Evolutionary conservation across 1,284 basidiomycete genomes (phyloP).

Genomic region (Mycena sp.): DNA sequence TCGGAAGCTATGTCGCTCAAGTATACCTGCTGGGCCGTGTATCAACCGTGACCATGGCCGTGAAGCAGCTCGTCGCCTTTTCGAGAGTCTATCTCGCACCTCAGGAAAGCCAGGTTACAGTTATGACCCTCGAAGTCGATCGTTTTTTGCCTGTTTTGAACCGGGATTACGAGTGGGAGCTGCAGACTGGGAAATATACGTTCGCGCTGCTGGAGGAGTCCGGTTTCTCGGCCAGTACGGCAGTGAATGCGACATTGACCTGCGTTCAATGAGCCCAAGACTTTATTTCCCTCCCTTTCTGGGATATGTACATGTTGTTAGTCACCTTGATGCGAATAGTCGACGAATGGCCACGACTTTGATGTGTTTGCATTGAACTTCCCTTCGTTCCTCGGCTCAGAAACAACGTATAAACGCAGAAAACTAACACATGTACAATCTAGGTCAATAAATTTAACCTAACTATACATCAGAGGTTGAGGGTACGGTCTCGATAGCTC

Average conservation of each 20-base stretch:
- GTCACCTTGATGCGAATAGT: too few relatives aligned
- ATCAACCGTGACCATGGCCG: slow-evolving; percentile 35
- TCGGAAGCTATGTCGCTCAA: slow-evolving; percentile 41
- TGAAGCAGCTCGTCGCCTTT: slow-evolving; percentile 41
- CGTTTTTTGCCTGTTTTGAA: slow-evolving; percentile 38
- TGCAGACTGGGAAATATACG: slow-evolving; percentile 40
- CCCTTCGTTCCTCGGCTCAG: too few relatives aligned
- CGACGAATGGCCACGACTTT: too few relatives aligned
- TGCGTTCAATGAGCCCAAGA: too few relatives aligned
- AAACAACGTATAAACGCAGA: too few relatives aligned
- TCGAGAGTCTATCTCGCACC: slow-evolving; percentile 36
- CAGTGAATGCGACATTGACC: slow-evolving; percentile 36
- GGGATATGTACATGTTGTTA: too few relatives aligned
- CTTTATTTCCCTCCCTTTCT: too few relatives aligned
- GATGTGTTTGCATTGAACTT: too few relatives aligned
- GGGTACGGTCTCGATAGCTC: too few relatives aligned
- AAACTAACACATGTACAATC: too few relatives aligned
- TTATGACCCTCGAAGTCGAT: slow-evolving; percentile 39
- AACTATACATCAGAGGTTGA: too few relatives aligned
- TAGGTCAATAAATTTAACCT: too few relatives aligned
- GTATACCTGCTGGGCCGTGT: slow-evolving; percentile 39
- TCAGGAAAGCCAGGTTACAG: slow-evolving; percentile 31
- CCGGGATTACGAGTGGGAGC: slow-evolving; percentile 37
- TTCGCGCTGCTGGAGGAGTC: slow-evolving; percentile 40
- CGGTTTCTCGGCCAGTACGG: slow-evolving; percentile 30